Evolutionary conservation across 768 basidiomycete genomes (phyloP), one percentile per base, ranked within the genome.

Genomic region (Naganishia antarctica): DNA sequence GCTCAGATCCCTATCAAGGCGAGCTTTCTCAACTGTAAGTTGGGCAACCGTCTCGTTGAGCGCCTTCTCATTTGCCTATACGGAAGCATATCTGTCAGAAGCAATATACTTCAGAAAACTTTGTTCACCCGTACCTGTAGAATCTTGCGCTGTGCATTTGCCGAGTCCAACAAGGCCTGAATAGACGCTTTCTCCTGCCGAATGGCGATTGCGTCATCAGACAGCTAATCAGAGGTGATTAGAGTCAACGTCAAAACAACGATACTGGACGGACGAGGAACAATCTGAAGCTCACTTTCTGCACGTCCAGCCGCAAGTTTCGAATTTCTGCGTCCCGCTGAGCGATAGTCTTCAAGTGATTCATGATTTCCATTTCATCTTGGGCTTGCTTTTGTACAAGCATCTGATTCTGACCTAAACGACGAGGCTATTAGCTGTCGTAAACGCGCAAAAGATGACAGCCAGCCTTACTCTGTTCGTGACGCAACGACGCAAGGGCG

Each of bases 141-240:
- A 16, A 63, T 51, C 32, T 45, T 51, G 29, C 51, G 50, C 32
- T 64, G 63, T n/a, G 63, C 57, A 32, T 64, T 64, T 16, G 46
- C 44, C 18, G 45, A 41, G 12, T 59, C 63, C 13, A 59, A 16
- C 37, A 64, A 41, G 4, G 28, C 51, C 45, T 64, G 63, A 13
- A 64, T 21, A 23, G 49, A 29, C 1, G 40, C 29, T 26, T 63
- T 63, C 32, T 63, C 49, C 40, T 46, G 44, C 26, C 50, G 48
- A 2, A 63, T 23, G 18, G 29, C 44, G 29, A 50, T 57, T 15
- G 49, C 40, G 23, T 63, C 62, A 13, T 63, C 46, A 29, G 50
- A 43, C 5, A 63, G 46, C 53, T 57, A 34, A 47, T 12, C 23
- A 18, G 29, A n/a, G 3, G 16, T 32, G 3, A 21, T 23, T 18